Base-by-base conservation (phyloP, 805 yeast species). In the Candida orba region DNA sequence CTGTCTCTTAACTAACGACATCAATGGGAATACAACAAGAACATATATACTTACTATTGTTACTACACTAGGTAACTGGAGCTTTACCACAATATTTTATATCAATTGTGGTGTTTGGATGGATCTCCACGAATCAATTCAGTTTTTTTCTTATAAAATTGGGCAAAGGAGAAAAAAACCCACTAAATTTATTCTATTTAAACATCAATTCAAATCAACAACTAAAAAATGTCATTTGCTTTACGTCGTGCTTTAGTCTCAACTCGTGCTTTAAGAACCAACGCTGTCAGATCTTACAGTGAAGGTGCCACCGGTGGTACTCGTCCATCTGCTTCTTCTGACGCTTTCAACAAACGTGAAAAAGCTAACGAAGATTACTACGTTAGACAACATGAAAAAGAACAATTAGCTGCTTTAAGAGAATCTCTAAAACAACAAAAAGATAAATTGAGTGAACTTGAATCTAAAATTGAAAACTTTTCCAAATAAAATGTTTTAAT, bases 321-420 rank as follows among this genome's bases (percentile, higher is more conserved):
- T 48, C 75, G 84, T 57, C 64, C 74, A 40, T 73, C 67, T 40
- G 75, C 73, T 42, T 63, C 72, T 40, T 68, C 71, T 37, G 86
- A 82, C 57, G 69, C 81, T 48, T 83, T 84, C 69, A 71, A 76
- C 56, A 87, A 89, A 65, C 89, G 95, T 65, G 99, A 93, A 75
- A 83, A 78, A 69, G 96, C 96, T 51, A 81, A 81, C 62, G 99
- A 91, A 72, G 88, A 84, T 63, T 73, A 71, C 58, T 90, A 80
- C 72, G 73, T 89, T 67, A 86, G 79, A 68, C 81, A 87, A 70
- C 95, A 84, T 63, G 96, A 91, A 73, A 84, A 82, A 63, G 95
- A 88, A 66, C 88, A 84, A 72, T 73, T 89, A 64, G 80, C 77
- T 60, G 75, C 76, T 40, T 77, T 89, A 65, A 83, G 73, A 65